These are phyloP conservation scores for Trichoderma guizhouense DNA, from an alignment of 2,329 filamentous ascomycete genomes.

Conservation along the genomic window DNA sequence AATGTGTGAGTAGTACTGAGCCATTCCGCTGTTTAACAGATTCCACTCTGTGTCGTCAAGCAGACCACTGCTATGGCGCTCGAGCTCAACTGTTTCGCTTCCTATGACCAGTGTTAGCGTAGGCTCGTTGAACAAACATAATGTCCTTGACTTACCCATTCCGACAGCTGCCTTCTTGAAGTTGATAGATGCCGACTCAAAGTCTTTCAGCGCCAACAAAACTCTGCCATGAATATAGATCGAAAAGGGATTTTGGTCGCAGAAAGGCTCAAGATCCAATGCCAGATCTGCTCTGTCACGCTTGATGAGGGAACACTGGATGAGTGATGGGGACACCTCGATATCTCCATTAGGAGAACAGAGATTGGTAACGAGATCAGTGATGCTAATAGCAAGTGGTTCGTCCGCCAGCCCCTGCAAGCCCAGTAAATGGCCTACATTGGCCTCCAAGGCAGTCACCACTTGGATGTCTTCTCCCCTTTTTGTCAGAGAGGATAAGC, in stretches of 20 bases:
- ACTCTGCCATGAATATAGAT: conserved; percentile 84
- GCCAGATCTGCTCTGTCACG: conserved; percentile 59
- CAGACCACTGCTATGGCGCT: conserved; percentile 60
- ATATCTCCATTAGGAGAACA: conserved; percentile 65
- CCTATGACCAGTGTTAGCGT: conserved; percentile 33
- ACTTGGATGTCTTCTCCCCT: conserved; percentile 46
- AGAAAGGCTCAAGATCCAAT: conserved; percentile 54
- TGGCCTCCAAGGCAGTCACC: conserved; percentile 58
- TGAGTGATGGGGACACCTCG: conserved; percentile 57
- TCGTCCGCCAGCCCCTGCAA: conserved; percentile 50
- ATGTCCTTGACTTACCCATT: conserved; percentile 59
- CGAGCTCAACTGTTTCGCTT: conserved; percentile 43
- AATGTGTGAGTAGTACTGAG: conserved; percentile 84
- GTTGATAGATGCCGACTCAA: conserved; percentile 65
- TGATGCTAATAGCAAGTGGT: conserved; percentile 57
- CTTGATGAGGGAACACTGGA: conserved; percentile 61
- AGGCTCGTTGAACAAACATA: too few relatives aligned
- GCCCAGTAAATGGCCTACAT: conserved; percentile 61
- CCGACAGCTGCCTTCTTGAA: conserved; percentile 83
- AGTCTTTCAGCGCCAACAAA: conserved; percentile 69
- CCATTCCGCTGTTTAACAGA: conserved; percentile 66
- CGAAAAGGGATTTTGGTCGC: conserved; percentile 57
- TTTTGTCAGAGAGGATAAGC: conserved; percentile 35
- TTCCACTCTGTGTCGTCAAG: conserved; percentile 74
- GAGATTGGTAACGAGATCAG: conserved; percentile 63